A percentile compares a stretch with the other conserved stretches of the same genome.
Conservation (phyloP, 371 early-diverging fungal species). For the Syncephalastrum monosporum region DNA sequence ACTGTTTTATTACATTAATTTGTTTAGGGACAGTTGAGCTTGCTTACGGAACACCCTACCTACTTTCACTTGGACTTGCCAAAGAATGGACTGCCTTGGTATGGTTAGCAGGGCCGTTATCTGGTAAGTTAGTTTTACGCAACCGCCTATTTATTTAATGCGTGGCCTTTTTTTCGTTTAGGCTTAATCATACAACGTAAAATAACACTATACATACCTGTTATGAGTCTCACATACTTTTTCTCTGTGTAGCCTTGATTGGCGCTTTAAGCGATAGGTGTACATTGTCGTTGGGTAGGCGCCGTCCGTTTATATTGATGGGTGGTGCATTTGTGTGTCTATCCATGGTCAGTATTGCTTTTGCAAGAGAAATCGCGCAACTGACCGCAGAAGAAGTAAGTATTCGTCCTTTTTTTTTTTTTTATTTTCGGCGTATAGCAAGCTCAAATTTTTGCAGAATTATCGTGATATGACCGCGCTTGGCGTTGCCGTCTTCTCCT, state of each 20-base stretch:
- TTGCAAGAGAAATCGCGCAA: conserved; percentile 52
- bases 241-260: conserved; percentile 26
- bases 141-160: no score
- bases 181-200: conserved; percentile 16
- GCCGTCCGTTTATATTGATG: conserved; percentile 55
- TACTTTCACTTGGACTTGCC: conserved; percentile 65
- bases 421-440: conserved; percentile 3
- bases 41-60: conserved; percentile 76
- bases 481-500: conserved; percentile 62
- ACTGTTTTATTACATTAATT: no score
- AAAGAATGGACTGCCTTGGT: conserved; percentile 64
- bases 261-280: conserved; percentile 62
- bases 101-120: conserved; percentile 85
- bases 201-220: background rate
- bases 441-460: background rate
- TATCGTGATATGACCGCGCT: conserved; percentile 31
- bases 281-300: conserved; percentile 51
- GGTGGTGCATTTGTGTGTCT: conserved; percentile 54
- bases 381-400: conserved; percentile 22
- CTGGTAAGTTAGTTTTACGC: conserved; percentile 44
- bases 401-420: conserved; percentile 4
- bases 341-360: conserved; percentile 66
- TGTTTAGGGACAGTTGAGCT: conserved; percentile 55
- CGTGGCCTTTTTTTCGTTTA: background rate
- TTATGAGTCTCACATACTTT: conserved; percentile 8